A percentile compares a stretch with the other conserved stretches of the same genome.
Conservation (phyloP, 176 grass and related monocot species). For the Ensete glaucum region DNA sequence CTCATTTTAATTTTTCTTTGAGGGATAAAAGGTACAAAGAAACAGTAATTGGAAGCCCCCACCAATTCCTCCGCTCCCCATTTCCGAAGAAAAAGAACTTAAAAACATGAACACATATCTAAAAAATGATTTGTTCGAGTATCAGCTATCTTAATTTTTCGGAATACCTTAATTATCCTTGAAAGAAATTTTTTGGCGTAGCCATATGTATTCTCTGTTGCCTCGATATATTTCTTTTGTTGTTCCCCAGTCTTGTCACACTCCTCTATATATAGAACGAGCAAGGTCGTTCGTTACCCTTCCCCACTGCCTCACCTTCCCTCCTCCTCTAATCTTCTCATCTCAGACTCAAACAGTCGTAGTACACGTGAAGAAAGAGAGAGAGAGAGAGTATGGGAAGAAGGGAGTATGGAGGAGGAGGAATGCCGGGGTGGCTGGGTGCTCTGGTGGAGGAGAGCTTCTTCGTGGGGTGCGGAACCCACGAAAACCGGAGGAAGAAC, state of each 20-base stretch:
- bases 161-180: background rate
- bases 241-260: background rate
- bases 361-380: background rate
- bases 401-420: background rate
- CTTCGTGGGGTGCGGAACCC: constrained; percentile 8
- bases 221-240: background rate
- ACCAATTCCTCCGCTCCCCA: background rate
- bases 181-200: background rate
- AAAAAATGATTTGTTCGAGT: no score
- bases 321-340: background rate
- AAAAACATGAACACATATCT: background rate
- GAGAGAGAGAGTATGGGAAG: background rate
- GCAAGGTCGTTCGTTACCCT: constrained; percentile 3
- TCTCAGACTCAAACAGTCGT: no score
- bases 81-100: background rate
- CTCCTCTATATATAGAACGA: background rate
- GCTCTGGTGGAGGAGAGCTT: constrained; percentile 18
- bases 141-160: background rate
- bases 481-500: constrained; percentile 13
- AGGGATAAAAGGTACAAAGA: background rate
- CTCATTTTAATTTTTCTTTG: no score
- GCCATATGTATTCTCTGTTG: background rate
- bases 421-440: constrained; percentile 15
- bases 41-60: constrained; percentile 1
- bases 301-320: background rate